These are phyloP conservation scores for Ceriops decandra DNA, from an alignment of 345 rosid genomes.

Conservation along the genomic window DNA sequence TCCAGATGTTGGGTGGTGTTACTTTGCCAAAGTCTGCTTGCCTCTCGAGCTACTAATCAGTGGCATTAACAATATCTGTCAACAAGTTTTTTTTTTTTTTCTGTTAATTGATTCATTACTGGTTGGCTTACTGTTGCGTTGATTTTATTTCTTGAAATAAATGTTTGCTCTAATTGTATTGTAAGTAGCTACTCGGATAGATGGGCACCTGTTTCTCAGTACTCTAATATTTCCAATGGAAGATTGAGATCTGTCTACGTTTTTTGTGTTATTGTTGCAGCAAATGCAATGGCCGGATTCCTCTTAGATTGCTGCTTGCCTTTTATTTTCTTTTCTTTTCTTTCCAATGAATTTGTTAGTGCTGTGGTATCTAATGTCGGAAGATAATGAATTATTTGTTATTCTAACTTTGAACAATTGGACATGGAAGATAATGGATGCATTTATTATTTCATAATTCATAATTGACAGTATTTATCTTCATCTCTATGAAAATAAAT, in stretches of 20 bases:
- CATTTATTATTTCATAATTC: not conserved
- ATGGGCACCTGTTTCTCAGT: not conserved
- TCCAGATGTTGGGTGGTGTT: constrained; percentile 1
- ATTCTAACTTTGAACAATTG: not conserved
- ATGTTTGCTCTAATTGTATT: not conserved
- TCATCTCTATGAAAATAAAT: not conserved
- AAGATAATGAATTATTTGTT: not conserved
- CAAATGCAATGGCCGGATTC: too few species aligned
- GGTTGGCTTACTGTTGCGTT: not conserved
- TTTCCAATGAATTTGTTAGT: not conserved
- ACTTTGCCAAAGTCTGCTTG: constrained; percentile 8
- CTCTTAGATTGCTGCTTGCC: too few species aligned
- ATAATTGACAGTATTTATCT: not conserved
- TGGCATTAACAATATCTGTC: constrained; percentile 5
- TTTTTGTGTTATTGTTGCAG: too few species aligned
- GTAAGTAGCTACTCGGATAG: constrained; percentile 2
- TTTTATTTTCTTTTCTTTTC: not conserved
- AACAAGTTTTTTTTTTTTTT: not conserved
- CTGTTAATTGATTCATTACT: not conserved
- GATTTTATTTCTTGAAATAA: not conserved
- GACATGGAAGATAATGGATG: not conserved
- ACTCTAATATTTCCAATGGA: too few species aligned
- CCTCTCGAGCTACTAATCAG: constrained; percentile 14
- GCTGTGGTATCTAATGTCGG: not conserved
- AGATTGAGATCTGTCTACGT: too few species aligned